Conservation (phyloP, 768 basidiomycete genomes). For the Amanita pseudoporphyria region DNA sequence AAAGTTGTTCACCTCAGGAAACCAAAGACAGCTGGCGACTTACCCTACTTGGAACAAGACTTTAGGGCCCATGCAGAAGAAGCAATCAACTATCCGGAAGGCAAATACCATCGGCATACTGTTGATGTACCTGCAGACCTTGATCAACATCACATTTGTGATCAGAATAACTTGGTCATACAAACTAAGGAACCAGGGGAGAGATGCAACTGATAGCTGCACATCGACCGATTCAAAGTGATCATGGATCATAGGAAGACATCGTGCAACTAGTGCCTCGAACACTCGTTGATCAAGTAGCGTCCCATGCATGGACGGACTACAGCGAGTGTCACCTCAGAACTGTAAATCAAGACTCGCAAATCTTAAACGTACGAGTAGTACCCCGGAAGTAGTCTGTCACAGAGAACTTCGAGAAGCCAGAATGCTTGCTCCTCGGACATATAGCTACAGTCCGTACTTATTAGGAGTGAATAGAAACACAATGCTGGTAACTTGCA, state of each 20-base stretch:
- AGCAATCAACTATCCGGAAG: conserved; percentile 95
- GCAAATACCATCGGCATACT: conserved; percentile 98
- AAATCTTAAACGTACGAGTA: conserved; percentile 54
- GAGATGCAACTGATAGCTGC: conserved; percentile 90
- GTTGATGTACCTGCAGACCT: conserved; percentile 60
- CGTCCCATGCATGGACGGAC: conserved; percentile 98
- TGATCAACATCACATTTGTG: neutral
- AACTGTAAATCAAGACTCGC: neutral
- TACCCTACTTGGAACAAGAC: conserved; percentile 98
- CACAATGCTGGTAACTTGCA: conserved; percentile 36
- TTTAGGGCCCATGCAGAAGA: conserved; percentile 98
- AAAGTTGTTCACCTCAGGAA: conserved; percentile 11
- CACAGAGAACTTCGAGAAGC: conserved; percentile 91
- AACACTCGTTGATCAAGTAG: conserved; percentile 98
- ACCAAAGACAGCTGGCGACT: conserved; percentile 17
- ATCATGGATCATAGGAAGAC: conserved; percentile 89
- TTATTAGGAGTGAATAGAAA: neutral
- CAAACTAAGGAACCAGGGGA: conserved; percentile 98
- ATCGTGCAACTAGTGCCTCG: conserved; percentile 82
- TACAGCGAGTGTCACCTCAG: conserved; percentile 18
- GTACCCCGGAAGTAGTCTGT: conserved; percentile 93
- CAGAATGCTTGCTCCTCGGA: conserved; percentile 99
- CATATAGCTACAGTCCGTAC: conserved; percentile 65
- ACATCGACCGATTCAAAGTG: conserved; percentile 90
- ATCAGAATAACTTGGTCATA: conserved; percentile 32